Percentiles rank a stretch among this genome's conserved stretches.
These are phyloP conservation scores for Mycena chlorophos DNA, from an alignment of 768 basidiomycete genomes.

Conservation along the genomic window DNA sequence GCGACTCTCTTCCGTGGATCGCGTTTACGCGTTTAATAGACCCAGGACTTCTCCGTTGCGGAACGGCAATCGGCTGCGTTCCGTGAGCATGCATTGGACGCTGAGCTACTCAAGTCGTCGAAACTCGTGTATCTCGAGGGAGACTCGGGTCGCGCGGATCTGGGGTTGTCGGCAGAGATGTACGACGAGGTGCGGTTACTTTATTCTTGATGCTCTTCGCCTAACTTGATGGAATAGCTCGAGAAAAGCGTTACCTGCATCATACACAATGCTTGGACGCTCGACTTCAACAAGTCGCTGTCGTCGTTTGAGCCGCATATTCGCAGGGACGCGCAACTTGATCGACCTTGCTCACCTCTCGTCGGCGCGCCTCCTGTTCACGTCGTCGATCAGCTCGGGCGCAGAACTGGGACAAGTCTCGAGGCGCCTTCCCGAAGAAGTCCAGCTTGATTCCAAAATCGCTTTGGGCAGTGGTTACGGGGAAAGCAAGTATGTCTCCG, in stretches of 20 bases:
- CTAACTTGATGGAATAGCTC: constrained; percentile 16
- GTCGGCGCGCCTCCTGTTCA: neutral
- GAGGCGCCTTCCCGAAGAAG: neutral
- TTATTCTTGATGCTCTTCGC: neutral
- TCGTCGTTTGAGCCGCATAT: constrained; percentile 47
- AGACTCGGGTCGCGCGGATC: constrained; percentile 26
- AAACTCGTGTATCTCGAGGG: constrained; percentile 39
- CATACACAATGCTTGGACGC: constrained; percentile 45
- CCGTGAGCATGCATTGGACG: constrained; percentile 31
- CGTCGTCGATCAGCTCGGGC: neutral
- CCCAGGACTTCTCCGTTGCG: constrained; percentile 1
- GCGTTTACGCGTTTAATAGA: constrained; percentile 38
- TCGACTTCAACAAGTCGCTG: constrained; percentile 47
- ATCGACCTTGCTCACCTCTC: constrained; percentile 33
- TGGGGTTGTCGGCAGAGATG: constrained; percentile 29
- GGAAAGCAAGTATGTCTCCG: neutral
- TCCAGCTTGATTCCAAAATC: neutral
- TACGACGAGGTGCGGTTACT: constrained; percentile 25
- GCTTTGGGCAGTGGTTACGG: neutral
- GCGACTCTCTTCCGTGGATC: constrained; percentile 21
- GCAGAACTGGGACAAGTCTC: neutral
- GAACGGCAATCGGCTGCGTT: constrained; percentile 32
- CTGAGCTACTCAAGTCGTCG: constrained; percentile 25
- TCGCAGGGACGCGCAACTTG: constrained; percentile 38
- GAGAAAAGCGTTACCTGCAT: constrained; percentile 28